These are phyloP conservation scores for Sporopachydermia quercuum DNA, from an alignment of 805 yeast genomes.

Conservation along the genomic window DNA sequence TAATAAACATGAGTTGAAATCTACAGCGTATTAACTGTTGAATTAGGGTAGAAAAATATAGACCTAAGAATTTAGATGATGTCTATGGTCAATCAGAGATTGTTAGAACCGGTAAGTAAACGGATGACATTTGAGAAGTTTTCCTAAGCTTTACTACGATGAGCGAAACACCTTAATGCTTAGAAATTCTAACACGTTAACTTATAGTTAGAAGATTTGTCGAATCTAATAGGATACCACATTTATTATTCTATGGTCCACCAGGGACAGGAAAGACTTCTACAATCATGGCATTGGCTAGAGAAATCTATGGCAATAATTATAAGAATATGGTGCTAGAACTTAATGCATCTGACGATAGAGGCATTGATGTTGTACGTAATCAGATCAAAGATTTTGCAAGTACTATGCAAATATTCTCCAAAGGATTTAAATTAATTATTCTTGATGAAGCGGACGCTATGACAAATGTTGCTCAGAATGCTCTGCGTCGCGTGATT, in stretches of 20 bases:
- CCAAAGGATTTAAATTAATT: slow-evolving; percentile 71
- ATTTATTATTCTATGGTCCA: slow-evolving; percentile 85
- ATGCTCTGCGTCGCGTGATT: slow-evolving; percentile 69
- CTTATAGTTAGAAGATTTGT: slow-evolving; percentile 57
- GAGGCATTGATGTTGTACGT: slow-evolving; percentile 97
- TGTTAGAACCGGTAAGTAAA: slow-evolving; percentile 39
- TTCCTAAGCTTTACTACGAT: neutral
- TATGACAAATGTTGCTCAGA: slow-evolving; percentile 81
- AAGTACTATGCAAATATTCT: slow-evolving; percentile 84
- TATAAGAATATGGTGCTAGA: slow-evolving; percentile 86
- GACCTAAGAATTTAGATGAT: slow-evolving; percentile 74
- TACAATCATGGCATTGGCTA: slow-evolving; percentile 74
- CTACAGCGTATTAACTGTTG: too few relatives aligned
- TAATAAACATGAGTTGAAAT: too few relatives aligned
- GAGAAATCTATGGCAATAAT: slow-evolving; percentile 71
- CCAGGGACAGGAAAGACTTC: slow-evolving; percentile 93
- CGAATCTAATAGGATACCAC: slow-evolving; percentile 73
- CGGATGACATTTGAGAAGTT: neutral
- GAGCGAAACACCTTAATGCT: too few relatives aligned
- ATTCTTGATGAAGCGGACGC: slow-evolving; percentile 95
- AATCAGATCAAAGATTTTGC: slow-evolving; percentile 96
- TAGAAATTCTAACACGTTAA: neutral
- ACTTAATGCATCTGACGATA: slow-evolving; percentile 90
- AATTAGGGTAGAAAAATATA: slow-evolving; percentile 84
- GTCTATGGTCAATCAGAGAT: slow-evolving; percentile 86